Evolutionary conservation across 2,329 filamentous ascomycete species (phyloP).

Genomic region (Periconia digitata): DNA sequence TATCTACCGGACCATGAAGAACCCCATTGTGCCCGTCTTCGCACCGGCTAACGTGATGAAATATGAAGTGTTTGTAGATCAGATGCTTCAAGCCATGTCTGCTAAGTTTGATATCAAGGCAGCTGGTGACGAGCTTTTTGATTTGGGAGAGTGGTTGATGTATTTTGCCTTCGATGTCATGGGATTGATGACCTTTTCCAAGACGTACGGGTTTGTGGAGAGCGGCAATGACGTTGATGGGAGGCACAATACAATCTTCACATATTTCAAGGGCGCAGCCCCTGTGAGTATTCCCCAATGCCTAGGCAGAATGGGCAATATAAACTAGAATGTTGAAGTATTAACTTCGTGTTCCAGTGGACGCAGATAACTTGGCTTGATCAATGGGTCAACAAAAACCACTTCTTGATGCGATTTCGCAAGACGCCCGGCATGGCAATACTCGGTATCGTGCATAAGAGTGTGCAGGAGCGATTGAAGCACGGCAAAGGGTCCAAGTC

Average conservation of each 20-base stretch:
- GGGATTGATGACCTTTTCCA: slow-evolving; percentile 15
- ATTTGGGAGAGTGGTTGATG: slow-evolving; percentile 39
- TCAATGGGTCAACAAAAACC: slow-evolving; percentile 1
- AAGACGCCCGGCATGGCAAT: background rate
- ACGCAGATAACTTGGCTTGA: background rate
- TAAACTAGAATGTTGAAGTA: too few species aligned
- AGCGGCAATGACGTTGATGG: background rate
- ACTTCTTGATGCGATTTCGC: slow-evolving; percentile 5
- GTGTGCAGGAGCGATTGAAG: background rate
- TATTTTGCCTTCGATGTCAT: slow-evolving; percentile 22
- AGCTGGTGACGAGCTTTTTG: background rate
- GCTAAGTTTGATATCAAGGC: background rate
- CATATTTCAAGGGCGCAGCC: background rate
- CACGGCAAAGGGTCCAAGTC: background rate
- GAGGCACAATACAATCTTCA: background rate
- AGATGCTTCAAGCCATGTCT: background rate
- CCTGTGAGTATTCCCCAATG: background rate
- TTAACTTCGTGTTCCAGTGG: background rate
- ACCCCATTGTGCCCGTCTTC: background rate
- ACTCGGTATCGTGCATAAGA: too few species aligned
- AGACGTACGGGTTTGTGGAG: slow-evolving; percentile 14
- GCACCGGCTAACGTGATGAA: background rate
- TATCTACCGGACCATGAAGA: background rate
- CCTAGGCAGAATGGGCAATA: background rate
- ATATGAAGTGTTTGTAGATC: background rate